Evolutionary conservation across 345 rosid species (phyloP).

Genomic region (Populus deltoides): DNA sequence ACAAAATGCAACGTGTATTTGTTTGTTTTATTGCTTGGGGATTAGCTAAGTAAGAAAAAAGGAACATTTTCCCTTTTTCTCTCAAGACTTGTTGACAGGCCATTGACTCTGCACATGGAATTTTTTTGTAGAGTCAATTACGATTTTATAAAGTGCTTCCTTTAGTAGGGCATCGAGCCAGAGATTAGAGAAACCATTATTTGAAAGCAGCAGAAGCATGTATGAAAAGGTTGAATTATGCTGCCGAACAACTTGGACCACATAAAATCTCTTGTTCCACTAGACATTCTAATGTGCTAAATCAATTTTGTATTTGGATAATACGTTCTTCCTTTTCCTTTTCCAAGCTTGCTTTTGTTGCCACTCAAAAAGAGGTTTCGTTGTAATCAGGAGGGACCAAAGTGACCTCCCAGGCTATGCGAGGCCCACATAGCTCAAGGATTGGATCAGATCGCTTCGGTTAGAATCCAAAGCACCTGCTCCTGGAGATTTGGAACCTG

Average conservation of each 20-base stretch:
- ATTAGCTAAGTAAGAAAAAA: too few relatives aligned
- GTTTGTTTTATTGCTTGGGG: too few relatives aligned
- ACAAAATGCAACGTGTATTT: too few relatives aligned
- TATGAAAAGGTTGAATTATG: background rate
- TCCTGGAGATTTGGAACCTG: background rate
- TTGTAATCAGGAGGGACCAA: constrained; percentile 16
- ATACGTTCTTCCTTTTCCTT: background rate
- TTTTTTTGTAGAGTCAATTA: background rate
- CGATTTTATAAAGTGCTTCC: background rate
- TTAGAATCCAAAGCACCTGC: constrained; percentile 40
- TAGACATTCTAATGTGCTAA: background rate
- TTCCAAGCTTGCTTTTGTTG: constrained; percentile 24
- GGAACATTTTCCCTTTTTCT: too few relatives aligned
- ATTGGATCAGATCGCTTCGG: constrained; percentile 14
- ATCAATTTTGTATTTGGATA: background rate
- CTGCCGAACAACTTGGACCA: background rate
- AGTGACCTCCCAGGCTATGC: constrained; percentile 3
- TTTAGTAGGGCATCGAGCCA: background rate
- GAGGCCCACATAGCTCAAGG: background rate
- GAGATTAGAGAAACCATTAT: background rate
- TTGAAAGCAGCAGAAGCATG: background rate
- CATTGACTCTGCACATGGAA: background rate
- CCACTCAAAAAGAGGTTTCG: constrained; percentile 8
- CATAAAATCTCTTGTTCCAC: background rate
- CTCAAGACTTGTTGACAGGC: too few relatives aligned